Evolutionary conservation across 2,329 filamentous ascomycete genomes (phyloP).

Genomic region (Fusarium humuli): DNA sequence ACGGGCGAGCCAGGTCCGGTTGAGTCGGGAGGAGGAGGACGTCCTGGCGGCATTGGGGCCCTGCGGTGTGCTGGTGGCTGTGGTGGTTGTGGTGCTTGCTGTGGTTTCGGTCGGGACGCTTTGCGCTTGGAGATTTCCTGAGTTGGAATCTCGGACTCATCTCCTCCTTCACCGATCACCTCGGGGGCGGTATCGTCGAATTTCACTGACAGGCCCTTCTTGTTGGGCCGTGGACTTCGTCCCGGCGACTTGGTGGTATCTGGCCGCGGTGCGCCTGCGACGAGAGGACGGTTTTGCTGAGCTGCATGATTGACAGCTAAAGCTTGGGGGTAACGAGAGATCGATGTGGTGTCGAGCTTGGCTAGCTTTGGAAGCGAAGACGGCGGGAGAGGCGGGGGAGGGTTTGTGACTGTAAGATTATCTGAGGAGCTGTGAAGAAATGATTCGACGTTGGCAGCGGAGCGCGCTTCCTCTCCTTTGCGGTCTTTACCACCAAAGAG

Average conservation of each 20-base stretch:
- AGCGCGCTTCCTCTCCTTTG: constrained; percentile 52
- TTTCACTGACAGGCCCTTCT: constrained; percentile 77
- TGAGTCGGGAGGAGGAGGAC: constrained; percentile 29
- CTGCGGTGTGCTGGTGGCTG: constrained; percentile 47
- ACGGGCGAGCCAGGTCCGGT: constrained; percentile 29
- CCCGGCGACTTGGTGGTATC: constrained; percentile 59
- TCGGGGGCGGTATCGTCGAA: constrained; percentile 81
- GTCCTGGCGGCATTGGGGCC: constrained; percentile 16
- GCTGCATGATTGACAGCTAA: constrained; percentile 58
- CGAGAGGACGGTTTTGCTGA: constrained; percentile 59
- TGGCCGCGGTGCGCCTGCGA: constrained; percentile 51
- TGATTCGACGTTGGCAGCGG: constrained; percentile 64
- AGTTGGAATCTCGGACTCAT: constrained; percentile 80
- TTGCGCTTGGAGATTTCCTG: constrained; percentile 76
- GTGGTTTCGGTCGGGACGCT: constrained; percentile 50
- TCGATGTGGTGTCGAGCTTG: constrained; percentile 66
- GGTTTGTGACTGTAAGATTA: constrained; percentile 64
- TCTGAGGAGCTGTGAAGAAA: constrained; percentile 70
- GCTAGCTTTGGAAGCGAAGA: constrained; percentile 63
- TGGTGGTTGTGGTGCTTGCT: constrained; percentile 27
- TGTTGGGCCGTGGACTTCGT: constrained; percentile 60
- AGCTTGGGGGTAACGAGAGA: constrained; percentile 67
- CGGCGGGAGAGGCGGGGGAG: constrained; percentile 58
- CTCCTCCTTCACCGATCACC: constrained; percentile 90
- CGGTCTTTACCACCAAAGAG: constrained; percentile 64